Percentiles rank a stretch among this genome's conserved stretches.
phyloP scores from a whole-genome alignment of 2,329 filamentous ascomycete genomes.

The Bipolaris bicolor region DNA sequence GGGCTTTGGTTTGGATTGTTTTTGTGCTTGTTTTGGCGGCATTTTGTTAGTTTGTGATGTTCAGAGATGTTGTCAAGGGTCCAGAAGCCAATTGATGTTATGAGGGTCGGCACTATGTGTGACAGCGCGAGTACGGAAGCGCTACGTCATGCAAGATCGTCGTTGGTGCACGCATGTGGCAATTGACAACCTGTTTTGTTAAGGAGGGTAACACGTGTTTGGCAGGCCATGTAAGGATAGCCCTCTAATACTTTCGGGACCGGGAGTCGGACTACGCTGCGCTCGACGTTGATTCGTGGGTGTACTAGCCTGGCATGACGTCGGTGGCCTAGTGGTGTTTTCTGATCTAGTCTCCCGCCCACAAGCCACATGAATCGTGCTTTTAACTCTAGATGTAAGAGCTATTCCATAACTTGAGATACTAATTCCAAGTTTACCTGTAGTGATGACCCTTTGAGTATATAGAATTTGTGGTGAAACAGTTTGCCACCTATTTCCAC shows the following conservation, averaged over 20 bases:
- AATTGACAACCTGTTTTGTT: slow-evolving; percentile 13
- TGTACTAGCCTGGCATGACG: slow-evolving; percentile 7
- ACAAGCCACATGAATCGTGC: neutral
- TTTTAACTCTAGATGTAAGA: too few species aligned
- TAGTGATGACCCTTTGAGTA: too few species aligned
- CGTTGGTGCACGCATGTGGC: slow-evolving; percentile 6
- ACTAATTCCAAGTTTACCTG: too few species aligned
- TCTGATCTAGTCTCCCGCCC: neutral
- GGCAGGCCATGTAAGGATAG: slow-evolving; percentile 1
- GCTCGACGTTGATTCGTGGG: neutral
- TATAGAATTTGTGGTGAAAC: too few species aligned
- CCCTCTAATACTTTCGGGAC: neutral
- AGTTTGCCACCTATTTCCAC: too few species aligned
- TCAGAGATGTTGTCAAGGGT: slow-evolving; percentile 1
- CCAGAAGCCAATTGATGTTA: slow-evolving; percentile 2
- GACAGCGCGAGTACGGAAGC: slow-evolving; percentile 4
- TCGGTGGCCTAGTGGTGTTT: slow-evolving; percentile 3
- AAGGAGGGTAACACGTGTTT: neutral
- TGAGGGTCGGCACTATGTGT: slow-evolving; percentile 3
- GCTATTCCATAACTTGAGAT: too few species aligned
- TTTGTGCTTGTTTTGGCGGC: slow-evolving; percentile 15
- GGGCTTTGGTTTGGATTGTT: slow-evolving; percentile 13
- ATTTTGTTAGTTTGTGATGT: slow-evolving; percentile 1
- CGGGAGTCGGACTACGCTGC: neutral
- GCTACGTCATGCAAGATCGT: slow-evolving; percentile 15